A percentile compares a stretch with the other conserved stretches of the same genome.
Conservation (phyloP, 495 filamentous ascomycete genomes). For the Aspergillus kassunensis region DNA sequence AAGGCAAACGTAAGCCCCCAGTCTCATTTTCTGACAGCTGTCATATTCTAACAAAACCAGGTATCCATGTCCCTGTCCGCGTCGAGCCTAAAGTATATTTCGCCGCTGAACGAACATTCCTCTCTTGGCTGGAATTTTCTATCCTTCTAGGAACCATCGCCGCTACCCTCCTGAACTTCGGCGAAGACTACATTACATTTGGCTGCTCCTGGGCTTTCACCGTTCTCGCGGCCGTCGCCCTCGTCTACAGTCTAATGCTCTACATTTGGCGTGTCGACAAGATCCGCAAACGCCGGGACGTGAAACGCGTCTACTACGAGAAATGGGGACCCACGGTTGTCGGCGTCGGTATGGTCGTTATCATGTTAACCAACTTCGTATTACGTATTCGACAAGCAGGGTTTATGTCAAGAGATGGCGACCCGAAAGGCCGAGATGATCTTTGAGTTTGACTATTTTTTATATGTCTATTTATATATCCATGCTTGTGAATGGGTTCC, state of each 20-base stretch:
- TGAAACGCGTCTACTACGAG: constrained; percentile 77
- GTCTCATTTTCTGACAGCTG: background rate
- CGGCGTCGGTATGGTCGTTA: constrained; percentile 65
- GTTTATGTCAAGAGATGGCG: constrained; percentile 22
- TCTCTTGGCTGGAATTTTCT: constrained; percentile 95
- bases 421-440: constrained; percentile 1
- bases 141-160: constrained; percentile 93
- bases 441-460: constrained; percentile 6
- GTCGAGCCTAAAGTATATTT: constrained; percentile 99
- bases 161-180: constrained; percentile 88
- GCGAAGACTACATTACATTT: constrained; percentile 52
- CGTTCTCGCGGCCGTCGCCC: constrained; percentile 64
- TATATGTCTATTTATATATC: background rate
- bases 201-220: constrained; percentile 75
- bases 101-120: constrained; percentile 90
- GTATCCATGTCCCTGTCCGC: constrained; percentile 89
- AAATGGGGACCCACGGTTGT: constrained; percentile 78
- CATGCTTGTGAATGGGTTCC: background rate
- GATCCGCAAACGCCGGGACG: constrained; percentile 74
- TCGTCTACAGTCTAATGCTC: constrained; percentile 74
- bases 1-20: constrained; percentile 65
- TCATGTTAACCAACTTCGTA: constrained; percentile 74
- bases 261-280: constrained; percentile 85
- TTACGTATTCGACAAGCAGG: constrained; percentile 34
- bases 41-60: constrained; percentile 27